Conservation (phyloP, 306 rosid genomes). For the Aeschynomene evenia region DNA sequence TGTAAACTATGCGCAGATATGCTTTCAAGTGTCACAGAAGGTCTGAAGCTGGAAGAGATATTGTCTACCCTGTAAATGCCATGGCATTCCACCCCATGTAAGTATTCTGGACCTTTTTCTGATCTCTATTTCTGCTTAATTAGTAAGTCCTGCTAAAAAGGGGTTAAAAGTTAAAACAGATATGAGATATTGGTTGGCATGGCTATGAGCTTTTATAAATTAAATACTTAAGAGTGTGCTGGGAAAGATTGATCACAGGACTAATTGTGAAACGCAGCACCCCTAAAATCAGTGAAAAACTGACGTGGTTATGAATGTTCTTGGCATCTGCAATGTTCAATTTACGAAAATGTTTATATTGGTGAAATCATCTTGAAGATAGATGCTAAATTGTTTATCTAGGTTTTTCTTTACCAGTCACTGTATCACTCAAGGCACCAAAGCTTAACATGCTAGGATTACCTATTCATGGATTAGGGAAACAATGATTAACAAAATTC, state of each 20-base stretch:
- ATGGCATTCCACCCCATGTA: constrained; percentile 95
- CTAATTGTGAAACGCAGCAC: background rate
- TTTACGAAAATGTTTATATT: too few species aligned
- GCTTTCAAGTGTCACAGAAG: constrained; percentile 98
- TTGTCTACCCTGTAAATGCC: constrained; percentile 94
- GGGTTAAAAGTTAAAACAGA: background rate
- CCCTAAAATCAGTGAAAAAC: background rate
- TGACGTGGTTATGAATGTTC: background rate
- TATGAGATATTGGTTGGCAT: constrained; percentile 12
- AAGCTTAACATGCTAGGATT: constrained; percentile 7
- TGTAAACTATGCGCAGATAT: constrained; percentile 52
- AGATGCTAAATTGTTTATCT: background rate
- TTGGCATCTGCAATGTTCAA: background rate
- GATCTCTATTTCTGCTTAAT: background rate
- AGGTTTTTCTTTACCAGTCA: background rate
- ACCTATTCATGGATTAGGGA: background rate
- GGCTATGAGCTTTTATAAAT: background rate
- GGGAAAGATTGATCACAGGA: background rate
- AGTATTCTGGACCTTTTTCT: constrained; percentile 31
- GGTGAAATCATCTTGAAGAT: constrained; percentile 1
- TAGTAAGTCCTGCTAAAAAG: background rate
- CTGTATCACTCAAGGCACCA: background rate
- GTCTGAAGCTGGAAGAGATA: constrained; percentile 98
- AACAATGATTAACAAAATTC: background rate
- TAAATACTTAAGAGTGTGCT: background rate